Conservation (phyloP, 192 early-diverging fungal species). For the Allomyces javanicus region DNA sequence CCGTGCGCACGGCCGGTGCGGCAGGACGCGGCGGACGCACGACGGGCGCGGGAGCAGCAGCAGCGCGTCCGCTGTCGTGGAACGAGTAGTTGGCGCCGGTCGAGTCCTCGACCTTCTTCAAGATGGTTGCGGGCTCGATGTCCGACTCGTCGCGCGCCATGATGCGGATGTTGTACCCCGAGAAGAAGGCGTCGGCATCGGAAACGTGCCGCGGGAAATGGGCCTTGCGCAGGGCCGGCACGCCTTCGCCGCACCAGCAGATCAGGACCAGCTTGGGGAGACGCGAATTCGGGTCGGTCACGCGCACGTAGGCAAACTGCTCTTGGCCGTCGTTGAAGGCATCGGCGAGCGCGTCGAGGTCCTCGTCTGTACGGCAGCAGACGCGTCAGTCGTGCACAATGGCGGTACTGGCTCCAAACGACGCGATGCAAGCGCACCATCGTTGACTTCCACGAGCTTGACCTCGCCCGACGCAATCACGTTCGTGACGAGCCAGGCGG, state of each 20-base stretch:
- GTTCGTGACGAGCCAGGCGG: no score
- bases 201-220: slow-evolving; percentile 63
- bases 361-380: slow-evolving; percentile 24
- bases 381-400: neutral
- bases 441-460: no score
- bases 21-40: neutral
- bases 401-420: no score
- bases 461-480: no score
- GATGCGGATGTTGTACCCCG: slow-evolving; percentile 73
- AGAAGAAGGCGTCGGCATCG: slow-evolving; percentile 22
- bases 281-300: slow-evolving; percentile 67
- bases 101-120: slow-evolving; percentile 61
- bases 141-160: slow-evolving; percentile 66
- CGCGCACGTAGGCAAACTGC: slow-evolving; percentile 66
- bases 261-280: slow-evolving; percentile 81
- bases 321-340: slow-evolving; percentile 81
- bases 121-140: slow-evolving; percentile 60
- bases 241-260: slow-evolving; percentile 87
- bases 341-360: slow-evolving; percentile 70
- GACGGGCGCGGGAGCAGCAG: no score
- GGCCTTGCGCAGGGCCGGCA: slow-evolving; percentile 76
- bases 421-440: no score
- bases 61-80: slow-evolving; percentile 17
- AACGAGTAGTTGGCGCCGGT: slow-evolving; percentile 82
- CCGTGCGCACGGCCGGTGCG: neutral